Evolutionary conservation across 2,329 filamentous ascomycete species (phyloP), one percentile per base, ranked within the genome.

Genomic region (Plenodomus biglobosus): DNA sequence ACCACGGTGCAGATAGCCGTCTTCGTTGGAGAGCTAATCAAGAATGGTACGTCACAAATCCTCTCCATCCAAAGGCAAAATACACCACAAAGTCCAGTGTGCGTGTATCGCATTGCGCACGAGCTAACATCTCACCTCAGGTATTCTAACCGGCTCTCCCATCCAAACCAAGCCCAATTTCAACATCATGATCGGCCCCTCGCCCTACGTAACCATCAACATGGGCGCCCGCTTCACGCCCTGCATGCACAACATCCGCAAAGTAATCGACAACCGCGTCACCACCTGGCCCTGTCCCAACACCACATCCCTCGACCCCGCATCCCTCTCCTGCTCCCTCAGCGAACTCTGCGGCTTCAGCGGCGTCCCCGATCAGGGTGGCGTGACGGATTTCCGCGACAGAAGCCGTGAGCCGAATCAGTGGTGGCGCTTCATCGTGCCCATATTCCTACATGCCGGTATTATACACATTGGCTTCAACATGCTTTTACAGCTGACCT

Each of bases 171-270:
- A 92, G 46, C 94, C 94, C 1, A 81, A 80, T 15, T 95, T 99
- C 76, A 99, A 97, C 74, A 88, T 89, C 49, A 96, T 99, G 90
- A 96, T 99, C 65, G 94, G 94, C 0, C 94, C 94, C 1, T 96
- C 92, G 4, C 83, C 86, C 1, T 90, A 90, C 60, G 84, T 97
- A 19, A 83, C 95, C 62, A 96, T 97, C 76, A 95, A 95, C 72
- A 96, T 99, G 90, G 94, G 94, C 49, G 90, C 92, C 35, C 86
- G 94, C 53, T 99, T 89, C 68, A 84, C 88, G 2, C 90, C 92
- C 6, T 99, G 94, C 73, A 99, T 99, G 94, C 92, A 92, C 76
- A 90, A 88, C 60, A 81, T 88, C 56, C 70, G 81, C 37, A 80
- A 78, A 39, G 78, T 92, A 30, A 85, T 86, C 63, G 78, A 83